A percentile compares a stretch with the other conserved stretches of the same genome.
Conservation (phyloP, 108 stramenopile genomes). For the Chaetoceros muelleri region DNA sequence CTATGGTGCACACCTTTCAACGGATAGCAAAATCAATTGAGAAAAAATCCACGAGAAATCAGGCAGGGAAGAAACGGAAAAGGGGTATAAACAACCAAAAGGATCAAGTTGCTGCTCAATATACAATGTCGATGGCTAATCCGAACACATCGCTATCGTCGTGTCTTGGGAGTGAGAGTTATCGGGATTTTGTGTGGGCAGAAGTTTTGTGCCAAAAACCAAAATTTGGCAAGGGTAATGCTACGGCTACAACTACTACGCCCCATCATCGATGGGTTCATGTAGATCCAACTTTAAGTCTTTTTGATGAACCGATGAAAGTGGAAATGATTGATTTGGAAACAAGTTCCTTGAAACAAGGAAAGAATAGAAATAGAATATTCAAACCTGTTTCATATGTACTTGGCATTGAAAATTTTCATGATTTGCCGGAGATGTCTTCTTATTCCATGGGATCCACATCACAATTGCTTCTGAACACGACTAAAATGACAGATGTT, state of each 20-base stretch:
- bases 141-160: constrained; percentile 2
- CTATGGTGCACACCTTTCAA: neutral
- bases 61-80: neutral
- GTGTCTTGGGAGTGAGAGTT: constrained; percentile 9
- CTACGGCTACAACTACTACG: neutral
- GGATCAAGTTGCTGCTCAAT: constrained; percentile 3
- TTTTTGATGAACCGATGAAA: constrained; percentile 28
- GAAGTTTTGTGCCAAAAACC: no score
- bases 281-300: neutral
- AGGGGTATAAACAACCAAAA: neutral
- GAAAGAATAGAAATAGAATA: constrained; percentile 5
- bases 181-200: neutral
- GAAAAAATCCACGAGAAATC: neutral
- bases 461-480: neutral
- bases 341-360: neutral
- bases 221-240: neutral
- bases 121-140: neutral
- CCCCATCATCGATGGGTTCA: neutral
- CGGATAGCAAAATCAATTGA: constrained; percentile 6
- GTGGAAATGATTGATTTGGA: constrained; percentile 34
- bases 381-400: constrained; percentile 41
- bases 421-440: neutral
- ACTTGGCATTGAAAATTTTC: constrained; percentile 54
- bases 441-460: neutral
- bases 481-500: constrained; percentile 56